phyloP scores from a whole-genome alignment of 352 stramenopile species.

The Pythium brassicae region DNA sequence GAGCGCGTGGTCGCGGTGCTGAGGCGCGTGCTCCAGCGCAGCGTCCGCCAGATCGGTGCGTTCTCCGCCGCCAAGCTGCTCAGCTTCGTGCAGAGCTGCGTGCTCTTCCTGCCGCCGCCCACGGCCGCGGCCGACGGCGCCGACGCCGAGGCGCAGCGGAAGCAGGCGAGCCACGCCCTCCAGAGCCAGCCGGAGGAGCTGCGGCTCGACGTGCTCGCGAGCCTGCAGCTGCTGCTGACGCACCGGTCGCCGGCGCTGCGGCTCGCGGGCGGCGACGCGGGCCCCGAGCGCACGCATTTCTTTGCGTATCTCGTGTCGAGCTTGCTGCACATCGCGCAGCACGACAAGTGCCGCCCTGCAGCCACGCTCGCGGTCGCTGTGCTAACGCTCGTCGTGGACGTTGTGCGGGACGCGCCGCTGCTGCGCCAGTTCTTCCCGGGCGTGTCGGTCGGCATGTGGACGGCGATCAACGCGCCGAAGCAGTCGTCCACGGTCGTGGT shows the following conservation, averaged over 20 bases:
- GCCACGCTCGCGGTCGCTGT: constrained; percentile 35
- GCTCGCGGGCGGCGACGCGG: constrained; percentile 11
- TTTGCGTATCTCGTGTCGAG: constrained; percentile 63
- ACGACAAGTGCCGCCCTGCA: constrained; percentile 37
- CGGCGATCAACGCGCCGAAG: constrained; percentile 54
- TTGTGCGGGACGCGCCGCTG: constrained; percentile 28
- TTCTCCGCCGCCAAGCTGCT: constrained; percentile 24
- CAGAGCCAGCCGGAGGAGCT: constrained; percentile 55
- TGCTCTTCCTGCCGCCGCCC: constrained; percentile 51
- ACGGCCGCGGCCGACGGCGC: constrained; percentile 11
- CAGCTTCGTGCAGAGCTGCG: constrained; percentile 45
- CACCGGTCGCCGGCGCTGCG: constrained; percentile 3
- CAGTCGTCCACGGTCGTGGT: constrained; percentile 64
- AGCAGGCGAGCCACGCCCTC: constrained; percentile 3
- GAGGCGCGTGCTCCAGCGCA: constrained; percentile 25
- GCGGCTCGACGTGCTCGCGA: constrained; percentile 38
- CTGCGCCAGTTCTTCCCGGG: constrained; percentile 74
- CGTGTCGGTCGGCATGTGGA: constrained; percentile 58
- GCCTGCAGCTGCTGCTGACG: constrained; percentile 35
- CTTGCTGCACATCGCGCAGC: constrained; percentile 55
- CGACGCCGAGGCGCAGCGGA: neutral
- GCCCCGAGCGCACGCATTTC: constrained; percentile 49
- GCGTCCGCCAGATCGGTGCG: constrained; percentile 20
- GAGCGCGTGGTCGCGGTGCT: constrained; percentile 32
- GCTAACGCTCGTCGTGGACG: constrained; percentile 31